Evolutionary conservation across 1,139 yeast species (phyloP).

Genomic region (Geotrichum klebahnii): DNA sequence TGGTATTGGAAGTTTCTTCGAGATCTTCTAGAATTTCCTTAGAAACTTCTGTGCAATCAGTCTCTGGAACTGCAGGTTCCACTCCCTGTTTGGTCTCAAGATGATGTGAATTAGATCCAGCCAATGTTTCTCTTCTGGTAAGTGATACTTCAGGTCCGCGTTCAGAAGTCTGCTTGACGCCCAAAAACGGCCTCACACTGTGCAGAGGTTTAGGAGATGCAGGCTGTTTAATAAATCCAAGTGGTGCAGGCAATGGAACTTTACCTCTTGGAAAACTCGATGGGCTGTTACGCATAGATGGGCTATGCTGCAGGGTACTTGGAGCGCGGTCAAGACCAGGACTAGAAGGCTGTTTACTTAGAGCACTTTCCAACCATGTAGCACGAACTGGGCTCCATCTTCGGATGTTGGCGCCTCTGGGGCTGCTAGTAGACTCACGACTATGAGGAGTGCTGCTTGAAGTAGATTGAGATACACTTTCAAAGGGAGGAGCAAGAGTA

Average conservation of each 20-base stretch:
- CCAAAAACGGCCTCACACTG: background rate
- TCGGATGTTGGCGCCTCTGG: conserved; percentile 8
- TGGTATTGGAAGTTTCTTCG: no score
- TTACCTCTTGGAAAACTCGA: conserved; percentile 16
- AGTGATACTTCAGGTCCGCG: background rate
- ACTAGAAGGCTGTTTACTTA: conserved; percentile 28
- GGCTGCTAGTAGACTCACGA: background rate
- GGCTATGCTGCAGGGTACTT: conserved; percentile 4
- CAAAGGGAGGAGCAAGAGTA: background rate
- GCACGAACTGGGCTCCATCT: conserved; percentile 33
- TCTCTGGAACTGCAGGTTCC: no score
- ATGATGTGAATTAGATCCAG: no score
- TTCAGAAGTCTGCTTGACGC: background rate
- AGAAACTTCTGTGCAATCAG: no score
- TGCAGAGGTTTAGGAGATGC: conserved; percentile 9
- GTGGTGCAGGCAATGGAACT: conserved; percentile 18
- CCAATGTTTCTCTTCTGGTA: no score
- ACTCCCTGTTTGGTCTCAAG: no score
- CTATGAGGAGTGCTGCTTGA: conserved; percentile 1
- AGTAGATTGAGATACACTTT: background rate
- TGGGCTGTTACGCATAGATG: background rate
- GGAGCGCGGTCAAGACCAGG: conserved; percentile 6
- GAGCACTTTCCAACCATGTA: conserved; percentile 36
- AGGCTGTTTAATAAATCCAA: conserved; percentile 7
- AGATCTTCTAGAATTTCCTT: background rate